These are phyloP conservation scores for Lycium ferocissimum DNA, from an alignment of 257 asterid genomes.

Conservation along the genomic window DNA sequence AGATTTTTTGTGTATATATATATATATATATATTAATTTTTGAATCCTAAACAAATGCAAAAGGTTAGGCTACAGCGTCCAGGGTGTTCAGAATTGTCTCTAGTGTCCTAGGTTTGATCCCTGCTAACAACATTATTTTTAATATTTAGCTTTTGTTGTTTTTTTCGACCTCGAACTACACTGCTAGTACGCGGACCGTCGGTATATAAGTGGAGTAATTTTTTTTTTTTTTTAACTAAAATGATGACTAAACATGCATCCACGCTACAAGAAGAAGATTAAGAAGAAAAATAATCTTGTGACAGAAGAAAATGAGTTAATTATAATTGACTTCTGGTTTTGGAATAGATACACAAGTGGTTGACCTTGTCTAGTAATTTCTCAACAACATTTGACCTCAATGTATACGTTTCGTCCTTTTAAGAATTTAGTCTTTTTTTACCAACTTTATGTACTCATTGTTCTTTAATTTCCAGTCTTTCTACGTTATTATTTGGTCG, in stretches of 20 bases:
- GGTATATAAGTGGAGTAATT: too few relatives aligned
- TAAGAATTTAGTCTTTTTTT: not conserved
- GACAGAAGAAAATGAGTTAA: not conserved
- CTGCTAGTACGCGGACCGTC: too few relatives aligned
- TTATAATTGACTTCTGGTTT: not conserved
- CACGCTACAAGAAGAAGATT: not conserved
- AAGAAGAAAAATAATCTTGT: not conserved
- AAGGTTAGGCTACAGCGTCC: too few relatives aligned
- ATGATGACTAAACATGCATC: not conserved
- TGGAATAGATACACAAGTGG: not conserved
- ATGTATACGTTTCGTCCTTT: not conserved
- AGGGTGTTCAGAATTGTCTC: too few relatives aligned
- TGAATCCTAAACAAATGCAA: too few relatives aligned
- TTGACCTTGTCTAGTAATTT: not conserved
- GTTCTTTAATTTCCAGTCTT: not conserved
- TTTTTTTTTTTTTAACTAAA: too few relatives aligned
- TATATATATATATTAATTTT: too few relatives aligned
- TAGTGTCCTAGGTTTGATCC: too few relatives aligned
- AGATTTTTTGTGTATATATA: too few relatives aligned
- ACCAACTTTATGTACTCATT: not conserved
- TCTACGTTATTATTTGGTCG: not conserved
- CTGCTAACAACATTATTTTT: too few relatives aligned
- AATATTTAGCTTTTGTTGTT: too few relatives aligned
- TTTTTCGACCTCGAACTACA: too few relatives aligned
- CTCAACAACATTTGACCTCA: constrained; percentile 6